Base-by-base conservation (phyloP, 2,329 filamentous ascomycete species). In the Colletotrichum sidae region DNA sequence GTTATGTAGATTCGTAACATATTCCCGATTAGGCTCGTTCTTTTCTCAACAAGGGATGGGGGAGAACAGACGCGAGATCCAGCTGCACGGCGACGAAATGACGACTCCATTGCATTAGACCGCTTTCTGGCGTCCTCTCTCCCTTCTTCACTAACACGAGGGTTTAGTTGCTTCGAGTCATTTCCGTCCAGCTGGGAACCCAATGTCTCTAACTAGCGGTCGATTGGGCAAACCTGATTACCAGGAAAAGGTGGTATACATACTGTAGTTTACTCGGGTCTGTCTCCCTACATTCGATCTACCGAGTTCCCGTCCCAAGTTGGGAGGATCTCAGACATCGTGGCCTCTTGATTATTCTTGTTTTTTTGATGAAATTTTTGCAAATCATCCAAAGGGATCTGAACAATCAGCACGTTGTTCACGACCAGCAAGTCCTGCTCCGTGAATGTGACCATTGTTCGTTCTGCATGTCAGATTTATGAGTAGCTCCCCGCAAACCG, bases 61-160 rank as follows among this genome's bases (percentile, higher is more conserved):
- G 17, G 17, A 46, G 13, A 46, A n/a, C 44, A 37, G 38, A 42
- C 46, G 49, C 53, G 12, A 25, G 25, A 25, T 25, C 38, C 6
- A 9, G 38, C 42, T 11, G 44, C 54, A 15, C 42, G 42, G 37
- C 39, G 46, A 12, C 33, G 46, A 25, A 38, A 65, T 53, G 62
- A 62, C 58, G 58, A 38, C 46, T 34, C 25, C 42, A 17, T 25
- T 51, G 61, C 50, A 55, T 54, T 34, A 55, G 25, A 34, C 46
- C 55, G 42, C 55, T 46, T n/a, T 17, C 15, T 46, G n/a, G 44
- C n/a, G 5, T 33, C 44, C 35, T 25, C 52, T 53, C 62, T 65
- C 62, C 35, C 58, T 65, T 65, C 62, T 65, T 62, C 62, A 65
- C 33, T 46, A 51, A 62, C 62, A 65, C 62, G 62, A 65, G 62